Evolutionary conservation across 1,139 yeast species (phyloP).

Genomic region (Spathaspora sp.): DNA sequence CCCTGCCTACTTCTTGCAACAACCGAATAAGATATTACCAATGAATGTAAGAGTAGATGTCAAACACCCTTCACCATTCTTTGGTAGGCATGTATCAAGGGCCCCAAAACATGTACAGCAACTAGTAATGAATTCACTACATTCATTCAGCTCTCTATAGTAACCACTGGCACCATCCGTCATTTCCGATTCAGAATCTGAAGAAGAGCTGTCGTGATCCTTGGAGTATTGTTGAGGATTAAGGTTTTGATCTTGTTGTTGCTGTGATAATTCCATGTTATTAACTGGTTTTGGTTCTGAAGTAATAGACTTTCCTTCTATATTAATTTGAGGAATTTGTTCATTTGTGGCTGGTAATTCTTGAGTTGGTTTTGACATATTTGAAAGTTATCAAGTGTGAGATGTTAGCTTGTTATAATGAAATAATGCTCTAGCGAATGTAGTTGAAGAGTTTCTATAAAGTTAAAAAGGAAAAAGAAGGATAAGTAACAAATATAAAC

Average conservation of each 20-base stretch:
- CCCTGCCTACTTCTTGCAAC: slow-evolving; percentile 29
- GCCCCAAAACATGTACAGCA: slow-evolving; percentile 41
- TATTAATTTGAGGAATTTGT: not conserved
- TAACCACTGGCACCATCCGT: slow-evolving; percentile 37
- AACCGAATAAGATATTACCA: slow-evolving; percentile 37
- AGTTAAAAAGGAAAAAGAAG: not conserved
- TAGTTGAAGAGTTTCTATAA: not conserved
- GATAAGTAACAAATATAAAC: not conserved
- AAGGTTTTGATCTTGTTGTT: not conserved
- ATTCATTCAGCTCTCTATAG: slow-evolving; percentile 37
- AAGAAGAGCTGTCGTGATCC: not conserved
- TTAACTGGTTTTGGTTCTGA: slow-evolving; percentile 15
- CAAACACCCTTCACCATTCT: slow-evolving; percentile 42
- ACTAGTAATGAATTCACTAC: slow-evolving; percentile 46
- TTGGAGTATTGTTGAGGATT: slow-evolving; percentile 1
- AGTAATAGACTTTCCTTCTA: slow-evolving; percentile 10
- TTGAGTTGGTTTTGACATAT: not conserved
- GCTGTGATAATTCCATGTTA: slow-evolving; percentile 15
- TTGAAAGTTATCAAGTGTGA: not conserved
- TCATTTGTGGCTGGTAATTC: slow-evolving; percentile 1
- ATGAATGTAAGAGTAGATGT: slow-evolving; percentile 36
- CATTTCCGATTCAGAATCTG: slow-evolving; percentile 12
- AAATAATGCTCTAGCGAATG: not conserved
- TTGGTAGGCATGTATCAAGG: slow-evolving; percentile 43
- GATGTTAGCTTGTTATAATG: not conserved